Percentiles rank a stretch among this genome's conserved stretches.
These are phyloP conservation scores for Pleodorina starrii DNA, from an alignment of 139 green algal genomes.

Conservation along the genomic window DNA sequence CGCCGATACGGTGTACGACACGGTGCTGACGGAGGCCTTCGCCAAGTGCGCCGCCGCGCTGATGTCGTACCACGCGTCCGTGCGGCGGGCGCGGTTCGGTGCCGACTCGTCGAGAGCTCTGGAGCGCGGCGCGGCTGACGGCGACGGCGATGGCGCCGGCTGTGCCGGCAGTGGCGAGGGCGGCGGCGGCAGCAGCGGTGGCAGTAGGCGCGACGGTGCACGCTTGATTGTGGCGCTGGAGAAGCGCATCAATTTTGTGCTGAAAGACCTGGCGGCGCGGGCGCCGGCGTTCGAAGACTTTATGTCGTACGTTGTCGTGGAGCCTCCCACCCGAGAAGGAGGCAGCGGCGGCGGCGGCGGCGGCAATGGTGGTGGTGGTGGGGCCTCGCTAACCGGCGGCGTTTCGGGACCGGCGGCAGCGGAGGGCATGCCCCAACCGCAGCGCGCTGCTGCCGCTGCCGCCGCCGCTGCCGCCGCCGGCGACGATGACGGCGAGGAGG, in stretches of 20 bases:
- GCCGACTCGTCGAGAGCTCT: neutral
- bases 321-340: neutral
- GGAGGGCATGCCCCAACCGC: neutral
- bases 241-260: slow-evolving; percentile 54
- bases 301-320: slow-evolving; percentile 38
- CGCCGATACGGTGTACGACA: slow-evolving; percentile 56
- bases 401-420: neutral
- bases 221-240: slow-evolving; percentile 49
- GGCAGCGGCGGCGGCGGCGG: neutral
- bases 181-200: neutral
- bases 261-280: slow-evolving; percentile 15
- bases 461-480: no score
- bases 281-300: slow-evolving; percentile 61
- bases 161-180: neutral
- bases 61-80: slow-evolving; percentile 20
- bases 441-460: neutral
- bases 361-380: neutral
- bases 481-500: neutral
- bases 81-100: neutral
- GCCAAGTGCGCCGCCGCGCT: slow-evolving; percentile 32
- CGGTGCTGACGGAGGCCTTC: slow-evolving; percentile 53
- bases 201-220: neutral
- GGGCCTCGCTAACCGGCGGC: neutral
- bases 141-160: neutral
- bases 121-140: neutral